Percentiles rank a stretch among this genome's conserved stretches.
Evolutionary conservation across 2,329 filamentous ascomycete genomes (phyloP).

Genomic region (Pseudocercospora fuligena): DNA sequence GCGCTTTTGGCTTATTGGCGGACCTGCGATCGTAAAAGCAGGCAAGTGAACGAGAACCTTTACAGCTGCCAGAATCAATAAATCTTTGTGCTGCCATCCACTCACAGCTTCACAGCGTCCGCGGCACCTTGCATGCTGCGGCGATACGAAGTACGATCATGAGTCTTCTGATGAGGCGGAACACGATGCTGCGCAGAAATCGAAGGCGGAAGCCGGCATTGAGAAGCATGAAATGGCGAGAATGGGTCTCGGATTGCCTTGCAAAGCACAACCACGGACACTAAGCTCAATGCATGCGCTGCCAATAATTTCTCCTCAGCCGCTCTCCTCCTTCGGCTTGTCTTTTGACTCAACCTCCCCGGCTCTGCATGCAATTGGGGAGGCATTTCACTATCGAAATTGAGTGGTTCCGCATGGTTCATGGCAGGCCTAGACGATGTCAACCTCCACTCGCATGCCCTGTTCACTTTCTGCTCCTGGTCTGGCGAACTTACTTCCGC

Average conservation of each 20-base stretch:
- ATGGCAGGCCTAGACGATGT: not conserved
- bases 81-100: not conserved
- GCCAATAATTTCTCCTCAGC: conserved; percentile 1
- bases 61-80: not conserved
- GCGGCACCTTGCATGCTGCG: conserved; percentile 1
- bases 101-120: not conserved
- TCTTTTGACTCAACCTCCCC: not conserved
- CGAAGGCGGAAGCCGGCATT: not conserved
- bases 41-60: not conserved
- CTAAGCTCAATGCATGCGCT: not conserved
- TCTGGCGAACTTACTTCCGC: conserved; percentile 1
- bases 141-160: no score
- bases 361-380: not conserved
- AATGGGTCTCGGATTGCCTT: not conserved
- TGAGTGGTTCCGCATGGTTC: not conserved
- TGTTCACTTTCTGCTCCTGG: not conserved
- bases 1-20: conserved; percentile 4
- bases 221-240: not conserved
- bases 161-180: no score
- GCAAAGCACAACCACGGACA: conserved; percentile 3
- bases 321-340: not conserved
- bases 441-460: not conserved
- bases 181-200: not conserved
- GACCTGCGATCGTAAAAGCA: not conserved
- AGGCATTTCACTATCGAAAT: conserved; percentile 4